phyloP scores from a whole-genome alignment of 2,329 filamentous ascomycete species.

The Fusarium sp. region DNA sequence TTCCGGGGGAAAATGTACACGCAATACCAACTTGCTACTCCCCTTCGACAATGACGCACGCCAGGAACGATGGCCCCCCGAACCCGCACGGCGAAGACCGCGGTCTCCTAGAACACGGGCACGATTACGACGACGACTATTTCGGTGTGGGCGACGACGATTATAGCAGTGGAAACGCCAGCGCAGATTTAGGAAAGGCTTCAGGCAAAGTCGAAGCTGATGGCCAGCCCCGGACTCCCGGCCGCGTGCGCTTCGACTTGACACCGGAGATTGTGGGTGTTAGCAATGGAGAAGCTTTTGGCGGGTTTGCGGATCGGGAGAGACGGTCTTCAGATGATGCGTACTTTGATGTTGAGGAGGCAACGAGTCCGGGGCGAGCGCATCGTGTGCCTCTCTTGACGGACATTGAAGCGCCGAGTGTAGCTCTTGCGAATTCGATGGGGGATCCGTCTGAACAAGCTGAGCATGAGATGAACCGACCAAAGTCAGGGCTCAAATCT shows the following conservation, averaged over 20 bases:
- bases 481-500: slow-evolving; percentile 84
- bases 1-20: slow-evolving; percentile 39
- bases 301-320: slow-evolving; percentile 19
- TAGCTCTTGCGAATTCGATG: slow-evolving; percentile 69
- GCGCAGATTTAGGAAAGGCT: slow-evolving; percentile 27
- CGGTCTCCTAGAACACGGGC: slow-evolving; percentile 42
- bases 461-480: slow-evolving; percentile 68
- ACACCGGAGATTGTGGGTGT: slow-evolving; percentile 55
- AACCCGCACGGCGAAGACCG: slow-evolving; percentile 47
- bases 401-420: slow-evolving; percentile 83
- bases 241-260: slow-evolving; percentile 79
- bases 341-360: slow-evolving; percentile 62
- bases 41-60: slow-evolving; percentile 47
- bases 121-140: slow-evolving; percentile 41
- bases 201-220: slow-evolving; percentile 30
- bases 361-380: slow-evolving; percentile 56
- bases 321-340: slow-evolving; percentile 41
- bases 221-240: slow-evolving; percentile 59
- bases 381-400: slow-evolving; percentile 80
- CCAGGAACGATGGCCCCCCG: slow-evolving; percentile 45
- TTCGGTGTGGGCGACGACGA: slow-evolving; percentile 40
- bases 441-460: slow-evolving; percentile 55
- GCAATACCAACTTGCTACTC: slow-evolving; percentile 35
- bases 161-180: slow-evolving; percentile 17
- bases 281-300: slow-evolving; percentile 31